Conservation (phyloP, 75 land plant species). For the Pinus taeda region DNA sequence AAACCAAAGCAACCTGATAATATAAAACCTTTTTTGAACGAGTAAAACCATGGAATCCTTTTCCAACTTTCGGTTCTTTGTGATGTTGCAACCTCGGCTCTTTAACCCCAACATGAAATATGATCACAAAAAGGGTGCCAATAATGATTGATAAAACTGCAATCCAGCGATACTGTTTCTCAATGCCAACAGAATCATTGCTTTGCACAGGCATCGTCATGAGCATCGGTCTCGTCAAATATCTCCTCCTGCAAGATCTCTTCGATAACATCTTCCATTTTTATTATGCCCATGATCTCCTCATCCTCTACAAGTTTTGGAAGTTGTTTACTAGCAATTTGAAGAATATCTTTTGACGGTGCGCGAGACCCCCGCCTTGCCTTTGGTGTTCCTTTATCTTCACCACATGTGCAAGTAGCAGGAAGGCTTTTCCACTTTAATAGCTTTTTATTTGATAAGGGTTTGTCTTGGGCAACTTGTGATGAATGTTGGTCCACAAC, state of each 20-base stretch:
- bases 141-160: too few relatives aligned
- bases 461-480: constrained; percentile 20
- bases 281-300: constrained; percentile 72
- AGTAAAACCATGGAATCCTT: too few relatives aligned
- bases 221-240: constrained; percentile 32
- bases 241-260: constrained; percentile 50
- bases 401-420: constrained; percentile 6
- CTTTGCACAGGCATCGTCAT: constrained; percentile 2
- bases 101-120: too few relatives aligned
- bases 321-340: constrained; percentile 51
- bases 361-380: constrained; percentile 62
- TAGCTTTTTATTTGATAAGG: constrained; percentile 13
- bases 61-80: too few relatives aligned
- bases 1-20: too few relatives aligned
- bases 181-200: too few relatives aligned
- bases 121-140: too few relatives aligned
- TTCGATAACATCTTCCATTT: constrained; percentile 77
- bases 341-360: constrained; percentile 48
- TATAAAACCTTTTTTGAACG: too few relatives aligned
- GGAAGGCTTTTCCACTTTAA: constrained; percentile 56
- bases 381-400: constrained; percentile 17
- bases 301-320: constrained; percentile 57
- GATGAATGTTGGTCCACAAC: constrained; percentile 34
- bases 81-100: too few relatives aligned
- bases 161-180: too few relatives aligned